Base-by-base conservation (phyloP, 2,329 filamentous ascomycete genomes). In the Fusarium anthophilum region DNA sequence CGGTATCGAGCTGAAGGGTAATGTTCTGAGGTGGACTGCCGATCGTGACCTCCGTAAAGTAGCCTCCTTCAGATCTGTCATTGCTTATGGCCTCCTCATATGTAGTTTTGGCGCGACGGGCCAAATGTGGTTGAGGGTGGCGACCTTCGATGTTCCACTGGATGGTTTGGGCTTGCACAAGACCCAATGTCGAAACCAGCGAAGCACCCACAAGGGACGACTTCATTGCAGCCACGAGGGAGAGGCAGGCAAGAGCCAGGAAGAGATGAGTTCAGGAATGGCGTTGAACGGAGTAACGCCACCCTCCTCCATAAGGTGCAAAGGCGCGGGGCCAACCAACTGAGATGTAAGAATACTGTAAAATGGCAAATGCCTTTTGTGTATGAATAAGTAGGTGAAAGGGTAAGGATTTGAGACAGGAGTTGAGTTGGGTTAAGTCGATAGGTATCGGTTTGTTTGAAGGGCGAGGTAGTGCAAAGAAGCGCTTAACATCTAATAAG, bases 1-100 rank as follows among this genome's bases (percentile, higher is more conserved):
- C 91, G 2, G 90, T 92, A 80, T 92, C 90, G 50, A 92, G 84
- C 78, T 91, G 89, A 59, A 92, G 80, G 4, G 85, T 87, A 45
- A 92, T 69, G 8, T 86, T 80, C 77, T 92, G 90, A 18, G 82
- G 80, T 0, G 90, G 90, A 12, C 87, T 90, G 24, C 91, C 91
- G 30, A 92, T 79, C 32, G 83, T 81, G 69, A 90, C 87, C 28
- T 86, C 86, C 24, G 87, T 86, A 76, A 90, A 91, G 79, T 91
- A 91, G 17, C 81, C 82, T 22, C 88, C 88, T 53, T 82, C 76
- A 13, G 75, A 73, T 57, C 79, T 76, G 60, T 87, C 80, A 73
- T 89, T 89, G 26, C 77, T 79, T 59, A 89, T 84, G 51, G 82
- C 72, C 55, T 85, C 83, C 39, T 84, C 80, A 38, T 85, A 82